Evolutionary conservation across 139 green algal genomes (phyloP).

Genomic region (Tetraselmis striata): DNA sequence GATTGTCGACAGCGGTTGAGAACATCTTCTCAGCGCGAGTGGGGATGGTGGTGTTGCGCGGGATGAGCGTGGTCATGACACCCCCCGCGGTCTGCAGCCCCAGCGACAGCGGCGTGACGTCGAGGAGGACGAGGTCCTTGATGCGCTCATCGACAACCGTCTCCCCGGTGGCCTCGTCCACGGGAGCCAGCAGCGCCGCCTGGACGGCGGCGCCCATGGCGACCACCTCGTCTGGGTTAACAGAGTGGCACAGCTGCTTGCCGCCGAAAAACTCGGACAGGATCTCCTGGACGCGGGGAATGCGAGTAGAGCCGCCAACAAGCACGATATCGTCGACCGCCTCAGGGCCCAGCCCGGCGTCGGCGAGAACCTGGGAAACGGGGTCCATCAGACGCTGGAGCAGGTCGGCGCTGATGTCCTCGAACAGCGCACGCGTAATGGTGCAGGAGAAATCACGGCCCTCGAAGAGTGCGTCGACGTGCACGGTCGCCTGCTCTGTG

Average conservation of each 20-base stretch:
- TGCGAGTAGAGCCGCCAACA: conserved; percentile 33
- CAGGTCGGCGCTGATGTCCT: conserved; percentile 15
- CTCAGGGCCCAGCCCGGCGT: conserved; percentile 6
- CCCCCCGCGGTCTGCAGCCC: conserved; percentile 54
- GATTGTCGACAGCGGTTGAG: conserved; percentile 56
- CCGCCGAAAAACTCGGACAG: conserved; percentile 26
- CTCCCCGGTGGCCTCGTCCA: neutral
- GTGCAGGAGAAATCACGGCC: conserved; percentile 11
- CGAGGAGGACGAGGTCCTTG: conserved; percentile 17
- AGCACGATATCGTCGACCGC: conserved; percentile 32
- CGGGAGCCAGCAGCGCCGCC: conserved; percentile 2
- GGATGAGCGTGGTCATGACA: conserved; percentile 60
- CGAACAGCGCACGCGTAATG: conserved; percentile 20
- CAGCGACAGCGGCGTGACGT: conserved; percentile 50
- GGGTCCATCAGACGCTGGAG: conserved; percentile 7
- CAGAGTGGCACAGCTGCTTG: conserved; percentile 24
- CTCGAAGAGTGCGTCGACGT: conserved; percentile 17
- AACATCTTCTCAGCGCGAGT: conserved; percentile 53
- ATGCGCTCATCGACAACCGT: neutral
- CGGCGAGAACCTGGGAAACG: conserved; percentile 9
- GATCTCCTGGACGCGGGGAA: conserved; percentile 32
- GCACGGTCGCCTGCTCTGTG: conserved; percentile 5
- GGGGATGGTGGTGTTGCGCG: conserved; percentile 53
- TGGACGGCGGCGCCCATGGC: conserved; percentile 31
- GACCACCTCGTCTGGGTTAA: conserved; percentile 50